A percentile compares a stretch with the other conserved stretches of the same genome.
These are phyloP conservation scores for Basipetospora chlamydospora DNA, from an alignment of 2,329 filamentous ascomycete genomes.

Conservation along the genomic window DNA sequence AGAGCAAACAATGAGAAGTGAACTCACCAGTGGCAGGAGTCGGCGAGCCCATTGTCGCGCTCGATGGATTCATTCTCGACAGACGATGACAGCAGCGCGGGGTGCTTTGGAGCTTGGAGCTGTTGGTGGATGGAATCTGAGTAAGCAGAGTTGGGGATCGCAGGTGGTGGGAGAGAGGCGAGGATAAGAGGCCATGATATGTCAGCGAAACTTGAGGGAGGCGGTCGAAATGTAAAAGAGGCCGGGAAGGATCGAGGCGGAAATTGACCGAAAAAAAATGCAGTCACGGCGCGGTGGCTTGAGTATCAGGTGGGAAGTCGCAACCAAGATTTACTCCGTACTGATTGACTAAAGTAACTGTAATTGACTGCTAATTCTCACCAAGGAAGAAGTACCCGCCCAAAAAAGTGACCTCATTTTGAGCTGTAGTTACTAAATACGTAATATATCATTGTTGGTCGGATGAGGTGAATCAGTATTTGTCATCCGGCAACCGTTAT, in stretches of 20 bases:
- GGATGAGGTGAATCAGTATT: background rate
- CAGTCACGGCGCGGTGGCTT: background rate
- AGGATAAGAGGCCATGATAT: slow-evolving; percentile 5
- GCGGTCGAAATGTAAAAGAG: background rate
- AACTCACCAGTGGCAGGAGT: slow-evolving; percentile 3
- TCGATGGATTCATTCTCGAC: slow-evolving; percentile 6
- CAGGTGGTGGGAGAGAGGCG: slow-evolving; percentile 4
- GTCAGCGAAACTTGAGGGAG: slow-evolving; percentile 2
- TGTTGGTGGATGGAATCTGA: slow-evolving; percentile 6
- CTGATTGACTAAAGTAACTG: background rate
- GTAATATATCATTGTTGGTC: no score
- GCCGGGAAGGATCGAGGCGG: background rate
- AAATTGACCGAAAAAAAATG: slow-evolving; percentile 1
- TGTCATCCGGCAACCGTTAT: slow-evolving; percentile 2
- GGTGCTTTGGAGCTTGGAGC: slow-evolving; percentile 5
- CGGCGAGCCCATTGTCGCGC: slow-evolving; percentile 5
- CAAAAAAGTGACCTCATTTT: no score
- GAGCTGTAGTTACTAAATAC: no score
- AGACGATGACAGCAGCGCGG: slow-evolving; percentile 1
- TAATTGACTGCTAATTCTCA: no score
- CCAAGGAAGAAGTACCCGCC: no score
- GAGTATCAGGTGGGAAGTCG: no score
- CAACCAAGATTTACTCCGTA: no score
- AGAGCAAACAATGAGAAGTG: background rate
- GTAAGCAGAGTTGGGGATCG: slow-evolving; percentile 6